Conservation (phyloP, 208 protist species). For the Leishmania turanica region DNA sequence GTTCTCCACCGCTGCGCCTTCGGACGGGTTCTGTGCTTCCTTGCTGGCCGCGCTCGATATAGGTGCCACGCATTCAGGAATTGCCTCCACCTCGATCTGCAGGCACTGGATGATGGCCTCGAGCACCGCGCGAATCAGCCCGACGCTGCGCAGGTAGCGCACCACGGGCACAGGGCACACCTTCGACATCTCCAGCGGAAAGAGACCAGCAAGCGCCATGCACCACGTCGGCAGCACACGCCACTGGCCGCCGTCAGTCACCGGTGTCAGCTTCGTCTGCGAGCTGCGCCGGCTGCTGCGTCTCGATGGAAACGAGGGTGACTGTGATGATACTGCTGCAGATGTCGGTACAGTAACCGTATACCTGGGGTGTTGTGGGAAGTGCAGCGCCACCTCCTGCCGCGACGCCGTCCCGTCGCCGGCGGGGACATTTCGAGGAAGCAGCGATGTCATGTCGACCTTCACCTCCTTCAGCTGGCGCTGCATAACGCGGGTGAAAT, state of each 20-base stretch:
- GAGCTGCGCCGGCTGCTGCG: neutral
- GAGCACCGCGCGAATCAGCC: constrained; percentile 41
- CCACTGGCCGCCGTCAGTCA: neutral
- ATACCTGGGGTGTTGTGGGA: constrained; percentile 16
- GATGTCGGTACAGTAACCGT: neutral
- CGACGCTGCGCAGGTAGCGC: constrained; percentile 55
- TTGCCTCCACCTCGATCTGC: constrained; percentile 24
- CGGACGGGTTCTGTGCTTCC: neutral
- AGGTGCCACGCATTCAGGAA: neutral
- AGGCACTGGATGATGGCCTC: constrained; percentile 28
- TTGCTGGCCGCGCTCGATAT: neutral
- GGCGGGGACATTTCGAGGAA: neutral
- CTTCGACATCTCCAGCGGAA: constrained; percentile 34
- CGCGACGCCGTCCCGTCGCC: neutral
- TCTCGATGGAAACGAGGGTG: neutral
- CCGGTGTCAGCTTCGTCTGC: neutral
- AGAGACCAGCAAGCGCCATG: constrained; percentile 54
- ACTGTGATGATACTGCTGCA: neutral
- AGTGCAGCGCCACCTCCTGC: neutral
- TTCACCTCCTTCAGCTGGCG: constrained; percentile 30
- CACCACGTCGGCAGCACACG: constrained; percentile 48
- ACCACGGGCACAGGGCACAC: constrained; percentile 39
- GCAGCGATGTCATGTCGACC: constrained; percentile 20
- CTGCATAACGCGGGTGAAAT: constrained; percentile 15
- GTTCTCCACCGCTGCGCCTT: neutral